Percentiles rank a stretch among this genome's conserved stretches.
These are phyloP conservation scores for Naumovozyma castellii DNA, from an alignment of 805 yeast species.

Conservation along the genomic window DNA sequence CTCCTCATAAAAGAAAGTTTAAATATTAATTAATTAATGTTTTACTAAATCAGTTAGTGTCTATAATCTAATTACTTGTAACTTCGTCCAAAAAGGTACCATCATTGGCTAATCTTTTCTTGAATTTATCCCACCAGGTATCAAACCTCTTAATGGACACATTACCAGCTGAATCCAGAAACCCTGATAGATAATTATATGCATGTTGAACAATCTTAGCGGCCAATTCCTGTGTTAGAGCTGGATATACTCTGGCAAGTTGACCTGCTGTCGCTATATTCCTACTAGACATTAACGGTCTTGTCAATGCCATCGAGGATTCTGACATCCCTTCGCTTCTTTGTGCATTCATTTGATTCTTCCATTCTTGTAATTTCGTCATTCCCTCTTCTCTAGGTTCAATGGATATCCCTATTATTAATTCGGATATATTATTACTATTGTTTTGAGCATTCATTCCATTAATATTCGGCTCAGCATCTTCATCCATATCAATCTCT, in stretches of 20 bases:
- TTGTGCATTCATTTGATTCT: constrained; percentile 16
- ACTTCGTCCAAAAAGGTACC: constrained; percentile 66
- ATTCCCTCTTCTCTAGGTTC: constrained; percentile 69
- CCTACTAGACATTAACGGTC: constrained; percentile 15
- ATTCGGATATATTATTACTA: constrained; percentile 30
- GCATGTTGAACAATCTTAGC: constrained; percentile 87
- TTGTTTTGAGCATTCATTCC: constrained; percentile 19
- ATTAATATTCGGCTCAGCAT: constrained; percentile 31
- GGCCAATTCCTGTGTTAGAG: constrained; percentile 54
- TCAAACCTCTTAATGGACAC: constrained; percentile 84
- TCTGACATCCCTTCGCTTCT: constrained; percentile 5
- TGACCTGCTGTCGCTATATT: constrained; percentile 23
- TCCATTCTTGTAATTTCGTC: constrained; percentile 40
- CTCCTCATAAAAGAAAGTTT: background rate
- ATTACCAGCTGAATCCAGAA: constrained; percentile 66
- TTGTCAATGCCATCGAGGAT: constrained; percentile 25
- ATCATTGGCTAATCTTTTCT: constrained; percentile 60
- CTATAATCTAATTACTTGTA: constrained; percentile 12
- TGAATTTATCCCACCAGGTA: constrained; percentile 93
- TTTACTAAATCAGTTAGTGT: background rate
- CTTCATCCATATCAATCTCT: constrained; percentile 50
- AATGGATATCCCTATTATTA: constrained; percentile 75
- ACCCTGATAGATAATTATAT: constrained; percentile 83
- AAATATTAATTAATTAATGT: background rate
- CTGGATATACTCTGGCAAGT: constrained; percentile 31